Percentiles rank a stretch among this genome's conserved stretches.
Conservation (phyloP, 805 yeast genomes). For the Sugiyamaella smithiae region DNA sequence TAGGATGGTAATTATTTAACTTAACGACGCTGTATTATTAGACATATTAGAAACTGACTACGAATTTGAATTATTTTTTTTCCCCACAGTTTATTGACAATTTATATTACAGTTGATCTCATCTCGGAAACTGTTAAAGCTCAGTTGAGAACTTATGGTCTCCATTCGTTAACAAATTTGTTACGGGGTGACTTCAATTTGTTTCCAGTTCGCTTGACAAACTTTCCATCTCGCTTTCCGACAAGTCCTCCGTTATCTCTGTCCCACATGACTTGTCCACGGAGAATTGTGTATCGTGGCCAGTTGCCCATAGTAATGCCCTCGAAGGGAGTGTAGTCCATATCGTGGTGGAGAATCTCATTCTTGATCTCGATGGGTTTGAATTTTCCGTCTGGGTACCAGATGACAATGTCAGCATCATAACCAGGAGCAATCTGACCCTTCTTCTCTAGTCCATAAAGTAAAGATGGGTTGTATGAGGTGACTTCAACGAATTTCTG, state of each 20-base stretch:
- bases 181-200: slow-evolving; percentile 9
- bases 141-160: too few species aligned
- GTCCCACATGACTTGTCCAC: slow-evolving; percentile 40
- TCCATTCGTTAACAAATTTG: slow-evolving; percentile 11
- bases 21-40: not conserved
- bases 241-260: slow-evolving; percentile 25
- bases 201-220: slow-evolving; percentile 15
- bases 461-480: slow-evolving; percentile 45
- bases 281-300: slow-evolving; percentile 31
- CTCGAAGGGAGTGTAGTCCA: slow-evolving; percentile 26
- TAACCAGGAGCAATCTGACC: slow-evolving; percentile 46
- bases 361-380: slow-evolving; percentile 20
- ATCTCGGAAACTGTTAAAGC: too few species aligned
- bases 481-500: slow-evolving; percentile 46
- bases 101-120: too few species aligned
- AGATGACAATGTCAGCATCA: slow-evolving; percentile 49
- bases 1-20: not conserved
- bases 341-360: slow-evolving; percentile 17
- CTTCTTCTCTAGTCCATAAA: slow-evolving; percentile 44
- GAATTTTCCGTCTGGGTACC: slow-evolving; percentile 44
- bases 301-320: slow-evolving; percentile 26
- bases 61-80: too few species aligned
- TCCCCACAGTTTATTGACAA: too few species aligned
- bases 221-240: slow-evolving; percentile 5
- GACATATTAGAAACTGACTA: too few species aligned